A percentile compares a stretch with the other conserved stretches of the same genome.
phyloP scores from a whole-genome alignment of 169 alveolate genomes.

The Cryptosporidium ubiquitum region DNA sequence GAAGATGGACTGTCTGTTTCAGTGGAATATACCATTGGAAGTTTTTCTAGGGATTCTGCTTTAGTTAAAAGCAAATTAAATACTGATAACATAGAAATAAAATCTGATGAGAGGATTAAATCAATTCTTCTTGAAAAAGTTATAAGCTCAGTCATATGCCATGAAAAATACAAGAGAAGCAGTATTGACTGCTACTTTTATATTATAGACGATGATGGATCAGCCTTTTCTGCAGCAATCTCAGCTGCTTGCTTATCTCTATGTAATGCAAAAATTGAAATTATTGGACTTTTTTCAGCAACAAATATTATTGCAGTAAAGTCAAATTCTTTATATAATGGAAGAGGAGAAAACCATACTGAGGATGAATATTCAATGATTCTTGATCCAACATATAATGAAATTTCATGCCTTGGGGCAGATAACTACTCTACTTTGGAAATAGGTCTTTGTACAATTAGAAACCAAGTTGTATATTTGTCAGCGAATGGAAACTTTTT shows the following conservation, averaged over 20 bases:
- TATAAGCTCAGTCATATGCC: conserved; percentile 51
- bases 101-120: conserved; percentile 36
- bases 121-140: conserved; percentile 59
- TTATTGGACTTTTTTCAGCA: conserved; percentile 66
- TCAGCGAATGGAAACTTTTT: conserved; percentile 51
- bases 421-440: conserved; percentile 11
- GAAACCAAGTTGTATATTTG: conserved; percentile 60
- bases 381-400: conserved; percentile 37
- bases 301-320: conserved; percentile 40
- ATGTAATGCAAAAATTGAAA: conserved; percentile 60
- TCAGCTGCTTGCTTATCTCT: conserved; percentile 37
- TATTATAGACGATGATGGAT: conserved; percentile 68
- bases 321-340: neutral
- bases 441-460: conserved; percentile 52
- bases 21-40: conserved; percentile 51
- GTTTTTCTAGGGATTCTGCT: conserved; percentile 36
- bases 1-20: conserved; percentile 58
- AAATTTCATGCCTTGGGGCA: neutral
- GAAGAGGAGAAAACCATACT: neutral
- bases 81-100: neutral
- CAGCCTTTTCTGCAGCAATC: conserved; percentile 69
- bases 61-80: neutral
- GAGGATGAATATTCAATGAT: conserved; percentile 7
- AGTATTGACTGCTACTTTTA: conserved; percentile 64
- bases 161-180: conserved; percentile 45